phyloP scores from a whole-genome alignment of 805 yeast species.

The Candida tallmaniae region DNA sequence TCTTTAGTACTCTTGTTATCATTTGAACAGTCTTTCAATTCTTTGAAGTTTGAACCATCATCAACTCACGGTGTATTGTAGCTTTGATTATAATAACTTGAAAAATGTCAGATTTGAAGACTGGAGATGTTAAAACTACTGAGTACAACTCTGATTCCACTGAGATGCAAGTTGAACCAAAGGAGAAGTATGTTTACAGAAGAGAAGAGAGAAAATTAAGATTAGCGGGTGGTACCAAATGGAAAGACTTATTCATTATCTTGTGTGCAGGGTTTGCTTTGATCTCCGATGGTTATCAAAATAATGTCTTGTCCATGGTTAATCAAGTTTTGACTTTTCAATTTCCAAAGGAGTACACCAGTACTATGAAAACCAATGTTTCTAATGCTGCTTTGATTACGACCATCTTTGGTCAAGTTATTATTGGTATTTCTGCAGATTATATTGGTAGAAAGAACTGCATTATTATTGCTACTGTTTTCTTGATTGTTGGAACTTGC shows the following conservation, averaged over 20 bases:
- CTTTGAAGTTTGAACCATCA: too few species aligned
- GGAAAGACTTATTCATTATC: constrained; percentile 40
- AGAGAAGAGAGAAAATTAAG: constrained; percentile 27
- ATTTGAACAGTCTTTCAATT: too few species aligned
- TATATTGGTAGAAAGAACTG: constrained; percentile 68
- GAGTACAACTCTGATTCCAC: too few species aligned
- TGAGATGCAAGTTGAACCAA: too few species aligned
- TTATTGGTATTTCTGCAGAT: constrained; percentile 60
- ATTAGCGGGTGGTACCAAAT: constrained; percentile 19
- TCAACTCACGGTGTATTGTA: too few species aligned
- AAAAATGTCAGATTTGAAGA: not conserved
- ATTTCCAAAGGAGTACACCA: constrained; percentile 42
- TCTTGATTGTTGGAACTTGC: constrained; percentile 60
- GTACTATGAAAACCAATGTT: constrained; percentile 55
- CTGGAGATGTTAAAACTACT: not conserved
- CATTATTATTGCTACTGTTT: constrained; percentile 57
- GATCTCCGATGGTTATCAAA: constrained; percentile 75
- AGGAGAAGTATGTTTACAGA: constrained; percentile 21
- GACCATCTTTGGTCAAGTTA: constrained; percentile 67
- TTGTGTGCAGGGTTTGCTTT: constrained; percentile 71
- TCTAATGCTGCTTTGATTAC: constrained; percentile 69
- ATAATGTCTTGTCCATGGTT: constrained; percentile 67
- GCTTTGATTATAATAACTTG: too few species aligned
- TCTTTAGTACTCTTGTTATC: too few species aligned
- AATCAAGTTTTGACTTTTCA: constrained; percentile 50